Evolutionary conservation across 495 filamentous ascomycete species (phyloP), one percentile per base, ranked within the genome.

Genomic region (Hypoxylon crocopeplum): DNA sequence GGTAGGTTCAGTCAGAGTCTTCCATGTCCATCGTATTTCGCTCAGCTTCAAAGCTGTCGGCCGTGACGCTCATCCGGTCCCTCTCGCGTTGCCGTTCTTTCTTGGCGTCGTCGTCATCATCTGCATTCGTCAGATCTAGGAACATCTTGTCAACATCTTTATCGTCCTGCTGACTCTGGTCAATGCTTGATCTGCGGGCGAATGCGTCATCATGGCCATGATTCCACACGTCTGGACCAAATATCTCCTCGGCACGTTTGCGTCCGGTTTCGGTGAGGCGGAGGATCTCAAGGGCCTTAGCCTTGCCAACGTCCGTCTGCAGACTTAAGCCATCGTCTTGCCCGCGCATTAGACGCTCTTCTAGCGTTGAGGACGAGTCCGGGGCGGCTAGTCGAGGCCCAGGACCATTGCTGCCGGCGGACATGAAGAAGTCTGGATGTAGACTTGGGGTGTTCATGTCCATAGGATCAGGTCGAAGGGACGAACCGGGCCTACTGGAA

Each of bases 61-160:
- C 72, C 34, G 72, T 74, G 48, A 70, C 62, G 29, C 63, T 38
- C 1, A 66, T 47, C 42, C 63, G 38, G 41, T 66, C 61, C 20
- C 49, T 55, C 30, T 59, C 62, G 16, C 60, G 52, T 40, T 61
- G 57, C 40, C 66, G 53, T 38, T 69, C 66, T 46, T 68, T 69
- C 47, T 68, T 70, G 7, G 48, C 41, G 11, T 77, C 70, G 0
- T 77, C 77, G n/a, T 79, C 77, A 24, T 82, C 79, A 21, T 79
- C 79, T 15, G 77, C 68, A 45, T 82, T 77, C 0, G 78, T 79
- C 11, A 83, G 56, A 24, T 82, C 81, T 29, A 75, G 68, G 59
- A 82, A 84, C 77, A 84, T 81, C 64, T 73, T 76, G 48, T 79
- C 73, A 11, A 78, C 77, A 7, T 72, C 72, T 7, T 72, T 73